Evolutionary conservation across 2,329 filamentous ascomycete genomes (phyloP).

Genomic region (Fusarium sp.): DNA sequence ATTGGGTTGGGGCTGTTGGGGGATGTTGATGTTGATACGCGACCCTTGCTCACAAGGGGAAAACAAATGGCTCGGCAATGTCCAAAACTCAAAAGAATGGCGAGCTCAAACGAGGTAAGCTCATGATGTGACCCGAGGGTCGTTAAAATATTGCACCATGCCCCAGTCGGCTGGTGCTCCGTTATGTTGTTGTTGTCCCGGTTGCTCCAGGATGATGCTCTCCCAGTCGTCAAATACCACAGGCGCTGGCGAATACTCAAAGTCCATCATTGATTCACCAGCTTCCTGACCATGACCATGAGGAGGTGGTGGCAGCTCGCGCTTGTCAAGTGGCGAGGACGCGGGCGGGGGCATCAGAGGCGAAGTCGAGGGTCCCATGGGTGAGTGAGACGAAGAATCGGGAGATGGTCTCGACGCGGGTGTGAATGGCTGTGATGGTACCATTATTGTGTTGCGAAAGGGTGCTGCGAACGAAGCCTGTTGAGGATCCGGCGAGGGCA

Average conservation of each 20-base stretch:
- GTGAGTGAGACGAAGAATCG: slow-evolving; percentile 49
- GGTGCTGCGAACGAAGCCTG: slow-evolving; percentile 46
- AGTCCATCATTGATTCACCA: slow-evolving; percentile 56
- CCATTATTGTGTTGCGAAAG: slow-evolving; percentile 51
- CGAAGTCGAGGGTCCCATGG: slow-evolving; percentile 50
- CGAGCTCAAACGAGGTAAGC: slow-evolving; percentile 16
- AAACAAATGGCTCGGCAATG: slow-evolving; percentile 33
- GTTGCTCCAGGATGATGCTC: slow-evolving; percentile 52
- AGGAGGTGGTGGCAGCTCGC: slow-evolving; percentile 52
- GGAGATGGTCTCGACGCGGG: slow-evolving; percentile 47
- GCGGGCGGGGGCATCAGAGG: slow-evolving; percentile 47
- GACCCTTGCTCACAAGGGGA: slow-evolving; percentile 9
- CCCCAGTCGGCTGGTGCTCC: slow-evolving; percentile 45
- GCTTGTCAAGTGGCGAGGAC: slow-evolving; percentile 51
- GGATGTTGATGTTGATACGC: neutral
- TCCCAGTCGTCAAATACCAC: slow-evolving; percentile 59
- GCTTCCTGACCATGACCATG: slow-evolving; percentile 39
- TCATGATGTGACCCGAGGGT: slow-evolving; percentile 50
- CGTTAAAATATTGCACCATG: slow-evolving; percentile 52
- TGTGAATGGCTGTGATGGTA: slow-evolving; percentile 49
- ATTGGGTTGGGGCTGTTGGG: neutral
- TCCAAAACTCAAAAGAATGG: slow-evolving; percentile 36
- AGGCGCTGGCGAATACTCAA: slow-evolving; percentile 56
- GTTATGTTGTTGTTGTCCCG: slow-evolving; percentile 43
- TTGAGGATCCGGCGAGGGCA: slow-evolving; percentile 47